Base-by-base conservation (phyloP, 495 filamentous ascomycete species). In the Penicillium diatomitis region DNA sequence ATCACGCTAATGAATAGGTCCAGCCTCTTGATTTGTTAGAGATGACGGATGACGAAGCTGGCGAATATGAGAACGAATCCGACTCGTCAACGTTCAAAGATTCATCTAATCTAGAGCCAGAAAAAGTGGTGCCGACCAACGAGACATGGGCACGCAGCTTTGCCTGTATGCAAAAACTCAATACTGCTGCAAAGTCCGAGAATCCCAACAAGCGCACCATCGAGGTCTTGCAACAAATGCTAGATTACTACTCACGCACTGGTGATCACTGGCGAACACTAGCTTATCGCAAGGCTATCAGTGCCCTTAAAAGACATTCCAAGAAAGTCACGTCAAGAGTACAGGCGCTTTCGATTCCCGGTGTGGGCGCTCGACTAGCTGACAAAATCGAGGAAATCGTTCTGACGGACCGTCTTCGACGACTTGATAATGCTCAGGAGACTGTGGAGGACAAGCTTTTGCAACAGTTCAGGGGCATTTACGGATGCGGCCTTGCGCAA, bases 351-450 rank as follows among this genome's bases (percentile, higher is more conserved):
- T 56, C 62, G 5, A 76, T 96, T 3, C 80, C 84, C 1, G 78
- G 78, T 47, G 84, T 98, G 52, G 92, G 92, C 32, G 47, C 69
- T 6, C 78, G 88, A 8, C 63, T 98, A 10, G 92, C 92, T 0
- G 72, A 75, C 37, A 96, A 96, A 57, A 96, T 98, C 47, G 85
- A 94, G 57, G 92, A 98, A 59, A 96, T 96, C 41, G 88, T 79
- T 4, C 62, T 66, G 46, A 96, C 91, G 0, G 80, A 90, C 58
- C 72, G 72, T 9, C 79, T 98, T 0, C 76, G 80, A 12, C 81
- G 85, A 35, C 73, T 96, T 3, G 87, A 95, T 0, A 76, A 79
- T 54, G 74, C 84, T 0, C 78, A 74, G 46, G 56, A 69, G 9
- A 84, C 91, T n/a, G 76, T 82, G 0, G 71, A 73, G 9, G 84